These are phyloP conservation scores for Lentinus brumalis DNA, from an alignment of 768 basidiomycete genomes.

Conservation along the genomic window DNA sequence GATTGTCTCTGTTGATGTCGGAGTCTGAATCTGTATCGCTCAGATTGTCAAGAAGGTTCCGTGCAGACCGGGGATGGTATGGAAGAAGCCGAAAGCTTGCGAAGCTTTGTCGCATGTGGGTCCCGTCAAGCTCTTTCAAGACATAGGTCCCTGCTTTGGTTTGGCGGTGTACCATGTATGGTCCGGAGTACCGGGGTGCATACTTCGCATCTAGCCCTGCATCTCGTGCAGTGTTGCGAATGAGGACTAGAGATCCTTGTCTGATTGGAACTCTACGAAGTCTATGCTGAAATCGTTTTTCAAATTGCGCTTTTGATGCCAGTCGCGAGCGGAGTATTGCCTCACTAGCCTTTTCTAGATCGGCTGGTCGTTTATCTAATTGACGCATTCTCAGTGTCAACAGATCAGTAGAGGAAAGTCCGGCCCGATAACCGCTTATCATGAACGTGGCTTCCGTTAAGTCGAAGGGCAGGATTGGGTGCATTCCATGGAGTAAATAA, in stretches of 20 bases:
- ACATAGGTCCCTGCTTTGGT: slow-evolving; percentile 13
- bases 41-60: too few relatives aligned
- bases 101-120: slow-evolving; percentile 2
- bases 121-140: slow-evolving; percentile 22
- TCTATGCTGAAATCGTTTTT: slow-evolving; percentile 21
- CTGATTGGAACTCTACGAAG: slow-evolving; percentile 22
- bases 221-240: slow-evolving; percentile 37
- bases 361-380: slow-evolving; percentile 27
- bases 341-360: slow-evolving; percentile 23
- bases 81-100: slow-evolving; percentile 17
- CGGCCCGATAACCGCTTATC: slow-evolving; percentile 12
- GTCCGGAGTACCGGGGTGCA: slow-evolving; percentile 39
- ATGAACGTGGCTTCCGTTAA: slow-evolving; percentile 35
- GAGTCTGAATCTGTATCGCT: too few relatives aligned
- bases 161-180: slow-evolving; percentile 33
- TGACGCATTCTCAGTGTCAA: slow-evolving; percentile 27
- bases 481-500: slow-evolving; percentile 30
- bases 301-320: slow-evolving; percentile 28
- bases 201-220: slow-evolving; percentile 34
- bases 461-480: slow-evolving; percentile 36
- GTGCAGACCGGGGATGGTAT: background rate
- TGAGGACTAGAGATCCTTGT: slow-evolving; percentile 36
- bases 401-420: slow-evolving; percentile 24
- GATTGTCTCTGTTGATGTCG: too few relatives aligned
- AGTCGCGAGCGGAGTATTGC: slow-evolving; percentile 6